phyloP scores from a whole-genome alignment of 306 rosid species.

The Ziziphus jujuba region DNA sequence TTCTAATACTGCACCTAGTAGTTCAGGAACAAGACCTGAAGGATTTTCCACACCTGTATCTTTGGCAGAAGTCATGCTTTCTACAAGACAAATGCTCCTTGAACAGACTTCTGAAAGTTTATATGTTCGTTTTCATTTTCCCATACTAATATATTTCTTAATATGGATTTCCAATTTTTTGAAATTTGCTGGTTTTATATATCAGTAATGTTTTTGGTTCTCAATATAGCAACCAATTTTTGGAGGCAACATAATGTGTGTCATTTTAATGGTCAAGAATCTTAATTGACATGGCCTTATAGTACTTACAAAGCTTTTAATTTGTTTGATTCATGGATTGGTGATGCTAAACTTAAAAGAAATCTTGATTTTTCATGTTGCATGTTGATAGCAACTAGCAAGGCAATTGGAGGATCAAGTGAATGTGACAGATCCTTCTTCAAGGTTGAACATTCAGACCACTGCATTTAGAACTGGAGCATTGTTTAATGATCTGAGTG shows the following conservation, averaged over 20 bases:
- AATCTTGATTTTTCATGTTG: conserved; percentile 26
- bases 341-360: conserved; percentile 20
- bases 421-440: conserved; percentile 56
- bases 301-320: conserved; percentile 18
- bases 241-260: conserved; percentile 19
- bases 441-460: conserved; percentile 63
- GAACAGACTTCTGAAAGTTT: conserved; percentile 74
- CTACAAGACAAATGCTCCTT: conserved; percentile 65
- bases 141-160: too few species aligned
- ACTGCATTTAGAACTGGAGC: conserved; percentile 68
- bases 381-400: conserved; percentile 65
- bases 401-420: conserved; percentile 81
- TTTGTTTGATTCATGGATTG: conserved; percentile 18
- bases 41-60: conserved; percentile 73
- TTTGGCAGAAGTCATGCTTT: conserved; percentile 83
- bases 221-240: not conserved
- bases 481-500: conserved; percentile 78
- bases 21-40: conserved; percentile 42
- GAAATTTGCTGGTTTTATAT: too few species aligned
- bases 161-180: too few species aligned
- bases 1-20: conserved; percentile 43
- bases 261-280: conserved; percentile 1
- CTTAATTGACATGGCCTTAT: not conserved
- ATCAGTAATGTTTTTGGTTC: too few species aligned
- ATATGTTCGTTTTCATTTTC: conserved; percentile 52